These are phyloP conservation scores for Leccinum variabile DNA, from an alignment of 1,284 basidiomycete genomes.

Conservation along the genomic window DNA sequence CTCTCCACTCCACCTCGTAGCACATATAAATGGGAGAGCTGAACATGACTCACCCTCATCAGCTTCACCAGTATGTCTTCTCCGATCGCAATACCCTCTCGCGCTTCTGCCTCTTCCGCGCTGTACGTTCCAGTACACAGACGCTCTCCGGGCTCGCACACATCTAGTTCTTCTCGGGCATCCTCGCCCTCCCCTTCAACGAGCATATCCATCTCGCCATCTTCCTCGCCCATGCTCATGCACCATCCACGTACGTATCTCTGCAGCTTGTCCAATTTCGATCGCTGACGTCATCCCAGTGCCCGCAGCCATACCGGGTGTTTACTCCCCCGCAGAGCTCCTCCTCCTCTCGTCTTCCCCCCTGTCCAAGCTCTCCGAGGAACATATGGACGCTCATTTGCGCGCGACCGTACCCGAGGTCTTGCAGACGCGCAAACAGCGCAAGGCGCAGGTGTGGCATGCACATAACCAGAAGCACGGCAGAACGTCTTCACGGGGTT, in stretches of 20 bases:
- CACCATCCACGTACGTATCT: slow-evolving; percentile 15
- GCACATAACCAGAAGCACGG: slow-evolving; percentile 4
- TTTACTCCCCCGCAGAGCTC: slow-evolving; percentile 32
- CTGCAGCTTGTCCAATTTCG: not conserved
- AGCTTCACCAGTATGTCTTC: slow-evolving; percentile 18
- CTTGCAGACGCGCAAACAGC: slow-evolving; percentile 25
- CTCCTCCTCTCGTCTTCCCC: slow-evolving; percentile 27
- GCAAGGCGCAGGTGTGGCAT: slow-evolving; percentile 29
- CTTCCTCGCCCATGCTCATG: not conserved
- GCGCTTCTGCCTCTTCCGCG: not conserved
- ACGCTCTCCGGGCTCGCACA: slow-evolving; percentile 16
- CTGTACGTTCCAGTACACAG: slow-evolving; percentile 32
- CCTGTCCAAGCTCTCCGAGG: slow-evolving; percentile 13
- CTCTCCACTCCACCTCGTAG: not conserved
- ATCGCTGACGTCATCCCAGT: not conserved
- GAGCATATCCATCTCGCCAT: not conserved
- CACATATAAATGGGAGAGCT: not conserved
- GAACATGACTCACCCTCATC: not conserved
- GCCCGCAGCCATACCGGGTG: not conserved
- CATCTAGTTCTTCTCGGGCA: slow-evolving; percentile 14
- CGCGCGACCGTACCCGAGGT: slow-evolving; percentile 28
- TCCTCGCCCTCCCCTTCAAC: slow-evolving; percentile 13
- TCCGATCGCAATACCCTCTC: slow-evolving; percentile 12
- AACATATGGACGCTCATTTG: slow-evolving; percentile 8
- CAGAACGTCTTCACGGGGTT: slow-evolving; percentile 11